Base-by-base conservation (phyloP, 371 early-diverging fungal species). In the Actinomucor elegans region DNA sequence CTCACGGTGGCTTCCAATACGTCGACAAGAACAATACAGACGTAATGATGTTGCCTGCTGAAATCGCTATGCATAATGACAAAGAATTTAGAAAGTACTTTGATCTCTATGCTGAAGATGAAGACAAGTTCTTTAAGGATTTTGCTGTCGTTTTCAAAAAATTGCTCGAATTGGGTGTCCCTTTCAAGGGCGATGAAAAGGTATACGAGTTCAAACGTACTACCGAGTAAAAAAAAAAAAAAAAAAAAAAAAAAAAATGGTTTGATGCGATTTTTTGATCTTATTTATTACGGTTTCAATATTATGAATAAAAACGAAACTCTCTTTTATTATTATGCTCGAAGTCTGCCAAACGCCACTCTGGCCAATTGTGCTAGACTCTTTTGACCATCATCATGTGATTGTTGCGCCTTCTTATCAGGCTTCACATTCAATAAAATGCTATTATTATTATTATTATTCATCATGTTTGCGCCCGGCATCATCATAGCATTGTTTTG, bases 131-230 rank as follows among this genome's bases (percentile, higher is more conserved):
- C 81, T 92, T 84, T 67, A 77, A 75, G 21, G 94, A 94, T 81
- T 97, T 97, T 64, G 71, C 91, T 45, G 79, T 76, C 51, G 94
- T 86, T 15, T 93, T 87, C 57, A 65, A 73, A 56, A 95, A 93
- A 78, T 83, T 97, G 15, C 68, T 90, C 50, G 95, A 95, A 71
- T 77, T 96, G 49, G 97, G 96, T 58, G 88, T 91, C 38, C 73
- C 78, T 41, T 88, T 87, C 73, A 75, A 73, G 41, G 83, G 81
- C 26, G 61, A 79, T 58, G 73, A 77, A 43, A 84, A 77, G 66
- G 79, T 69, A 9, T 85, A 85, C 55, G 48, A 59, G 18, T 85
- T 87, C 63, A 70, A 79, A 57, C 23, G 44, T n/a, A 38, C 49
- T 12, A 61, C 46, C 31, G 32, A 50, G 27, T 57, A 57, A 44